Evolutionary conservation across 2,329 filamentous ascomycete species (phyloP), one percentile per base, ranked within the genome.

Genomic region (Aspergillus hortae): DNA sequence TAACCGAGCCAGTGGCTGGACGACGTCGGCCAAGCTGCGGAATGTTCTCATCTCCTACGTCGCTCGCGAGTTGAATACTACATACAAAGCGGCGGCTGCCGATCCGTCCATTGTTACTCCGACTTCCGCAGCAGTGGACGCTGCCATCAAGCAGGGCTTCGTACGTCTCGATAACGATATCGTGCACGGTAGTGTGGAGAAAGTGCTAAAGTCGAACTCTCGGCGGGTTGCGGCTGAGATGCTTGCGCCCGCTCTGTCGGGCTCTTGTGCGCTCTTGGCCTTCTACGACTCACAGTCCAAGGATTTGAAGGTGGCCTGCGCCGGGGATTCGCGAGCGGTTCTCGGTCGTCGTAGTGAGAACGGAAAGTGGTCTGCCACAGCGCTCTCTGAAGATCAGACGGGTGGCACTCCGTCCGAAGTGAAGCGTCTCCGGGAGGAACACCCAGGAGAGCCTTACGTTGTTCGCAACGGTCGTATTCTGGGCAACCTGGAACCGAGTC

Each of bases 251-350:
- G 95, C 94, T 6, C 79, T 97, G 21, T 96, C 94, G 2, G 94
- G 94, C n/a, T 97, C 95, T 1, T 99, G 94, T 68, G 95, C 94
- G 38, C 83, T 99, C 5, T 81, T 99, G 9, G 95, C 91, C 6
- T 99, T 99, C 75, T 99, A 97, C 73, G 92, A 99, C 69, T 92
- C 86, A 66, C 82, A 83, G 46, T 88, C 88, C 41, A 91, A 95
- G 67, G 84, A 94, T 38, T 80, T 99, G 14, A 85, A 91, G n/a
- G 90, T 97, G 11, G 94, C 94, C 10, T 96, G 91, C 69, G 96
- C 94, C 0, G 94, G 94, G 49, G 94, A 99, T 72, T 96, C 91
- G n/a, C 85, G 94, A 41, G 94, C 94, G 14, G 90, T 99, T 2
- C 81, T 99, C 9, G 94, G 94, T 11, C 87, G 92, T 41, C 84